These are phyloP conservation scores for Aspergillus nanangensis DNA, from an alignment of 495 filamentous ascomycete species.

Conservation along the genomic window DNA sequence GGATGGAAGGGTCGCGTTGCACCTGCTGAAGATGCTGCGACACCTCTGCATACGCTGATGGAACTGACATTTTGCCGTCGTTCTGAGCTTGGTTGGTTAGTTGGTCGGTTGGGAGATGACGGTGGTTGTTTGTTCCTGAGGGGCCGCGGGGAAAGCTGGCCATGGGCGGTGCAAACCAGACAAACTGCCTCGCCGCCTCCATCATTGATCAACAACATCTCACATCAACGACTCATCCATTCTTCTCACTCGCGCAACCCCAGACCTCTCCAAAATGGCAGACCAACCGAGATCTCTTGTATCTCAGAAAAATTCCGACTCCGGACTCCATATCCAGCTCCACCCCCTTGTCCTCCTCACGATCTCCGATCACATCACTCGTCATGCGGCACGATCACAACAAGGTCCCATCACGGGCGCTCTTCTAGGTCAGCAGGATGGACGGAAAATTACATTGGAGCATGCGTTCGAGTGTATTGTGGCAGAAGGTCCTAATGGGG, in stretches of 20 bases:
- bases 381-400: slow-evolving; percentile 73
- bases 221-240: not conserved
- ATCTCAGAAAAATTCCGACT: slow-evolving; percentile 66
- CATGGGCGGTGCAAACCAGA: slow-evolving; percentile 17
- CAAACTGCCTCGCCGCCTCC: slow-evolving; percentile 16
- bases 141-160: slow-evolving; percentile 6
- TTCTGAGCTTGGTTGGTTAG: too few relatives aligned
- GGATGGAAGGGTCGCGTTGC: slow-evolving; percentile 29
- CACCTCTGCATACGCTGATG: slow-evolving; percentile 34
- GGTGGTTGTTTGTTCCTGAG: slow-evolving; percentile 7
- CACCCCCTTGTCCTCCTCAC: slow-evolving; percentile 94
- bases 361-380: slow-evolving; percentile 93
- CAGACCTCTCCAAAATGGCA: slow-evolving; percentile 16
- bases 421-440: slow-evolving; percentile 84
- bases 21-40: slow-evolving; percentile 33
- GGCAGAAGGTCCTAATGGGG: slow-evolving; percentile 33
- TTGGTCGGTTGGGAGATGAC: not conserved
- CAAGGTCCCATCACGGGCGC: slow-evolving; percentile 78
- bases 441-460: slow-evolving; percentile 85
- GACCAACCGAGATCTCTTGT: slow-evolving; percentile 47
- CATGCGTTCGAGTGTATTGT: slow-evolving; percentile 82
- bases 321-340: slow-evolving; percentile 75
- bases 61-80: slow-evolving; percentile 34
- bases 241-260: slow-evolving; percentile 6
- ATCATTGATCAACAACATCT: slow-evolving; percentile 1